phyloP scores from a whole-genome alignment of 2,329 filamentous ascomycete genomes.

The Fusarium sulawesiense region DNA sequence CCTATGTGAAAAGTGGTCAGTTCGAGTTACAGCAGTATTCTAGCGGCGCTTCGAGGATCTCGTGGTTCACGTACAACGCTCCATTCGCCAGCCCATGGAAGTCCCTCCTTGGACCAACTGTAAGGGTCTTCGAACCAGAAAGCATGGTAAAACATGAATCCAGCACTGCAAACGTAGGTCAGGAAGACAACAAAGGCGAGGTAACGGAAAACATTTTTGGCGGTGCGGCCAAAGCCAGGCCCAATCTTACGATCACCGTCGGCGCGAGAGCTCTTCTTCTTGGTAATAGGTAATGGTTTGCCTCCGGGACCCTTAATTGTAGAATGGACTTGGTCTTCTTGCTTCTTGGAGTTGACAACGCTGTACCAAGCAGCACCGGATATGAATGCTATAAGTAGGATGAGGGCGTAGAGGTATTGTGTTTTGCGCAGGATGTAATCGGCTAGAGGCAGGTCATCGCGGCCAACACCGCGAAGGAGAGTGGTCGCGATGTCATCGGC shows the following conservation, averaged over 20 bases:
- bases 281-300: conserved; percentile 81
- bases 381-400: conserved; percentile 66
- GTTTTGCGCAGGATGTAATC: conserved; percentile 59
- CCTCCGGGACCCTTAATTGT: conserved; percentile 82
- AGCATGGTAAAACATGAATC: conserved; percentile 79
- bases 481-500: conserved; percentile 49
- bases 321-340: conserved; percentile 60
- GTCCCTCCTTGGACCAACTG: conserved; percentile 57
- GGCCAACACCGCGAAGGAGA: conserved; percentile 40
- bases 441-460: conserved; percentile 46
- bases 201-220: conserved; percentile 80
- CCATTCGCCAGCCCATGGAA: conserved; percentile 80
- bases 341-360: conserved; percentile 62
- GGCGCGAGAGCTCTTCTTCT: conserved; percentile 63
- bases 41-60: neutral
- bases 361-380: conserved; percentile 63
- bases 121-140: conserved; percentile 60
- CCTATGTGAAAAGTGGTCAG: conserved; percentile 61
- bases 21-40: conserved; percentile 18
- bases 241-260: conserved; percentile 58
- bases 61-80: conserved; percentile 70
- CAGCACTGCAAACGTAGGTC: conserved; percentile 80
- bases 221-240: conserved; percentile 70
- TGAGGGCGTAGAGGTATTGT: conserved; percentile 63
- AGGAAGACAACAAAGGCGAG: conserved; percentile 76